These are phyloP conservation scores for Phenoliferia sp. DNA, from an alignment of 1,284 basidiomycete genomes.

Conservation along the genomic window DNA sequence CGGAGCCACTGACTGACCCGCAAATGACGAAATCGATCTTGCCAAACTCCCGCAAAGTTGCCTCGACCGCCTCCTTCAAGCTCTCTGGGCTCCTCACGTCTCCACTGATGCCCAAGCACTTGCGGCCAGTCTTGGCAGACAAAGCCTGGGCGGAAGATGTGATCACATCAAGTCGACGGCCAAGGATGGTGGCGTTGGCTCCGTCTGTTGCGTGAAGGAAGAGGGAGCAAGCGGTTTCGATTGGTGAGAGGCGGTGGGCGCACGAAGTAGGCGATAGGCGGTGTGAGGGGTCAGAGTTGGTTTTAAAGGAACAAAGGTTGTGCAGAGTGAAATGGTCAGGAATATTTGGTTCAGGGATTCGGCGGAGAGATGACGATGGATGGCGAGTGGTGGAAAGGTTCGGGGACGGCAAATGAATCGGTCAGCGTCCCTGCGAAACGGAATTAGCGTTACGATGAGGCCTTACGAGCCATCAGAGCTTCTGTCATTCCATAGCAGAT, in stretches of 20 bases:
- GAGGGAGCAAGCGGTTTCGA: too few relatives aligned
- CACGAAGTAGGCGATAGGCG: too few relatives aligned
- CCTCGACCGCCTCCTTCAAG: slow-evolving; percentile 63
- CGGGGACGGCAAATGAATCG: background rate
- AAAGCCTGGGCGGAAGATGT: slow-evolving; percentile 66
- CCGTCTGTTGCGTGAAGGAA: slow-evolving; percentile 47
- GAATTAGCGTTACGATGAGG: background rate
- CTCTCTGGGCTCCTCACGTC: slow-evolving; percentile 77
- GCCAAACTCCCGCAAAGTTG: slow-evolving; percentile 72
- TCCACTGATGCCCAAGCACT: slow-evolving; percentile 68
- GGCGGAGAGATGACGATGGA: too few relatives aligned
- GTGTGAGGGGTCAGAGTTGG: too few relatives aligned
- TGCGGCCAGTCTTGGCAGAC: slow-evolving; percentile 59
- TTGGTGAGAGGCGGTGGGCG: too few relatives aligned
- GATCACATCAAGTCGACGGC: slow-evolving; percentile 62
- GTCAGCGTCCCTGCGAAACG: background rate
- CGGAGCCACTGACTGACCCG: too few relatives aligned
- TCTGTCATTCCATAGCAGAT: slow-evolving; percentile 88
- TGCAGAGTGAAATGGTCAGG: too few relatives aligned
- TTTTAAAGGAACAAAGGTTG: too few relatives aligned
- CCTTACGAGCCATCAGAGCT: slow-evolving; percentile 74
- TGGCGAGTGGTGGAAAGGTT: too few relatives aligned
- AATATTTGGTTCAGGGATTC: too few relatives aligned
- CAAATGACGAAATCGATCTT: slow-evolving; percentile 89
- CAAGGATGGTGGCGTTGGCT: slow-evolving; percentile 35